phyloP scores from a whole-genome alignment of 2,329 filamentous ascomycete genomes.

The Ascochyta viciae-villosae region DNA sequence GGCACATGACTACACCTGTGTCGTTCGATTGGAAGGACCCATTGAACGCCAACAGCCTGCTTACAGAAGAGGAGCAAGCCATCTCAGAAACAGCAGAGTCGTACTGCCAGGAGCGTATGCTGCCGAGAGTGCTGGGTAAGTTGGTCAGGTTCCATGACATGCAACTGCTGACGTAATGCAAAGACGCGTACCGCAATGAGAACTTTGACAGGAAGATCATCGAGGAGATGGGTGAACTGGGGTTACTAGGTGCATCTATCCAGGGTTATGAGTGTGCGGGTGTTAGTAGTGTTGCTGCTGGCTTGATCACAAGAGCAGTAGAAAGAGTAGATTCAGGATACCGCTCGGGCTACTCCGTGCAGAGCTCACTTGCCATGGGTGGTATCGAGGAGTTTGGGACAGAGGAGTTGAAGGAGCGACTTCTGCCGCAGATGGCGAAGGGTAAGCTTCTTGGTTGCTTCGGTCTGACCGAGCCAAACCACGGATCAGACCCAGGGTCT shows the following conservation, averaged over 20 bases:
- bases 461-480: constrained; percentile 90
- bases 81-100: constrained; percentile 89
- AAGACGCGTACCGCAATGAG: constrained; percentile 87
- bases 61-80: constrained; percentile 89
- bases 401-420: constrained; percentile 85
- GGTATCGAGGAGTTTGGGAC: constrained; percentile 88
- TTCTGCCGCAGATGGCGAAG: constrained; percentile 80
- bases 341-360: constrained; percentile 90
- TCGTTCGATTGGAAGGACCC: constrained; percentile 93
- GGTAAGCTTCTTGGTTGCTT: constrained; percentile 86
- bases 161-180: constrained; percentile 14
- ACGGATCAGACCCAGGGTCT: constrained; percentile 87
- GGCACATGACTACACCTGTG: constrained; percentile 53
- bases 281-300: constrained; percentile 85
- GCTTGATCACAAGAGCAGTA: constrained; percentile 87
- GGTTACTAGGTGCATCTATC: constrained; percentile 85
- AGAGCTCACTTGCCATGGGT: constrained; percentile 92
- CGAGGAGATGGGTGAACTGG: constrained; percentile 89
- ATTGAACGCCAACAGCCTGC: constrained; percentile 73
- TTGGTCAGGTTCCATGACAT: background rate
- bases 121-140: constrained; percentile 83
- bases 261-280: constrained; percentile 89
- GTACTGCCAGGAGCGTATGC: constrained; percentile 90
- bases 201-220: constrained; percentile 85
- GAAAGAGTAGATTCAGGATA: constrained; percentile 92